Conservation (phyloP, 495 filamentous ascomycete genomes). For the Daldinia concentrica region DNA sequence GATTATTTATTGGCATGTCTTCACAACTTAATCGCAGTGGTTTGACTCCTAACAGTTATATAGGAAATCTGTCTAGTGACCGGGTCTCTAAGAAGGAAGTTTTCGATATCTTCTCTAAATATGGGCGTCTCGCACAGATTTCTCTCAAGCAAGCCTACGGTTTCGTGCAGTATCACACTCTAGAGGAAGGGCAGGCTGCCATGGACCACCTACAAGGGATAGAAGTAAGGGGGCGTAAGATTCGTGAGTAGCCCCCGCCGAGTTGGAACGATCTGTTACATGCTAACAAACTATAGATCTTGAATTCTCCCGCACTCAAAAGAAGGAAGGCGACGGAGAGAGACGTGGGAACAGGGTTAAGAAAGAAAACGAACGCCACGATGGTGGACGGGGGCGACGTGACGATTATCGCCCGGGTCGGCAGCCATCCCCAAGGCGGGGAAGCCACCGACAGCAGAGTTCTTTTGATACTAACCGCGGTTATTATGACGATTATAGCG, state of each 20-base stretch:
- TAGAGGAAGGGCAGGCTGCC: conserved; percentile 74
- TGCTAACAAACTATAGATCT: conserved; percentile 69
- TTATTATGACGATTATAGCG: conserved; percentile 50
- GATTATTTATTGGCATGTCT: conserved; percentile 89
- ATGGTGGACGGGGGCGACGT: conserved; percentile 60
- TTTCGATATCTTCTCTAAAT: conserved; percentile 86
- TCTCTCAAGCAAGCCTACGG: conserved; percentile 97
- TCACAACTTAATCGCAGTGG: neutral
- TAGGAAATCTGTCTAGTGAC: conserved; percentile 93
- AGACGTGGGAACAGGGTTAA: conserved; percentile 46
- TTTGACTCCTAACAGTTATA: conserved; percentile 19
- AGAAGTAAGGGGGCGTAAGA: conserved; percentile 81
- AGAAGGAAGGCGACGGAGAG: conserved; percentile 69
- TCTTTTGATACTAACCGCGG: conserved; percentile 54
- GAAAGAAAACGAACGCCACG: conserved; percentile 57
- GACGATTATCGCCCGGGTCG: conserved; percentile 75
- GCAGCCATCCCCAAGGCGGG: conserved; percentile 60
- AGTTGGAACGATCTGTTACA: neutral
- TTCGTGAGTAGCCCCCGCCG: conserved; percentile 73
- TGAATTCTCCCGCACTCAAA: conserved; percentile 90
- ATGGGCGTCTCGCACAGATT: conserved; percentile 90
- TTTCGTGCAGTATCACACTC: conserved; percentile 92
- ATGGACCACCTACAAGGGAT: conserved; percentile 80
- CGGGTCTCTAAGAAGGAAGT: conserved; percentile 93
- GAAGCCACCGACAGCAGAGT: conserved; percentile 51